Conservation (phyloP, 148 eudicot genomes). For the Vaccinium darrowii region DNA sequence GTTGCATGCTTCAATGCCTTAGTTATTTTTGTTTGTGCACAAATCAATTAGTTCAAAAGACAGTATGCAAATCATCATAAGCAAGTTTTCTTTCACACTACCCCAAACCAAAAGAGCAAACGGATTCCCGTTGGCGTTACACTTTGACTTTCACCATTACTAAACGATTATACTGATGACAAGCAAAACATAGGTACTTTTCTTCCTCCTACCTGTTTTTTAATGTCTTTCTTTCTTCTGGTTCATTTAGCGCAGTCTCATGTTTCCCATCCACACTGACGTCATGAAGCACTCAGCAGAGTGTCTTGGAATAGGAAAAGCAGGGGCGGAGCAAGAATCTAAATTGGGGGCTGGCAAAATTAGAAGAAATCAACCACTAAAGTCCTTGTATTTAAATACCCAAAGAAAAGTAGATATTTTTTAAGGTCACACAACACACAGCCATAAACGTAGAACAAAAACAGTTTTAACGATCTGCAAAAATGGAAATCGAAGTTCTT, state of each 20-base stretch:
- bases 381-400: background rate
- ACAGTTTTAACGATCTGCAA: background rate
- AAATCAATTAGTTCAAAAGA: background rate
- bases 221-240: background rate
- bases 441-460: background rate
- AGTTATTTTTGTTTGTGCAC: background rate
- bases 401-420: background rate
- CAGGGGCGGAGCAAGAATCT: background rate
- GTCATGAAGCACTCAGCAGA: background rate
- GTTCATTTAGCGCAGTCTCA: background rate
- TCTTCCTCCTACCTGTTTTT: background rate
- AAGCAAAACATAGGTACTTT: background rate
- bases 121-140: background rate
- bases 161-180: background rate
- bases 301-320: background rate
- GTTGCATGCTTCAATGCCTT: background rate
- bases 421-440: background rate
- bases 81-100: background rate
- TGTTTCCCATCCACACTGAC: background rate
- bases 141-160: conserved; percentile 6
- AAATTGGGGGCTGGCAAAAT: background rate
- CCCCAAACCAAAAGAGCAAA: background rate
- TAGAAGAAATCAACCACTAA: background rate
- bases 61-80: background rate
- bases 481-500: background rate